Conservation (phyloP, 106 monocot species). For the Allium cepa region DNA sequence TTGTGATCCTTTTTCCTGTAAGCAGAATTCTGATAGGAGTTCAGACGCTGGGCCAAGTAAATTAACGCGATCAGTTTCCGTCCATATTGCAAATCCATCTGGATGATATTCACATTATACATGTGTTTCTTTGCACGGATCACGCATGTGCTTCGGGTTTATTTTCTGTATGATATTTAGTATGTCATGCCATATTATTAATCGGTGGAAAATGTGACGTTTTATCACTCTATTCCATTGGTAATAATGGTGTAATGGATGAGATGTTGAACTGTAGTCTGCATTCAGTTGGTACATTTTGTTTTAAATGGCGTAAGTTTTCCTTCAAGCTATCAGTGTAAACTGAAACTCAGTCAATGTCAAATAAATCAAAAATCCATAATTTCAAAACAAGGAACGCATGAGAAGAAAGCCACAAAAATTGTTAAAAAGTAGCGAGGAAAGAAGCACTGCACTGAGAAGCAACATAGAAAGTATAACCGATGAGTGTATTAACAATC, state of each 20-base stretch:
- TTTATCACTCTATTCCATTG: no score
- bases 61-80: not conserved
- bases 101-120: not conserved
- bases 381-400: not conserved
- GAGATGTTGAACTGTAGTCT: not conserved
- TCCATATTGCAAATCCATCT: not conserved
- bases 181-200: not conserved
- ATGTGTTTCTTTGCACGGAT: not conserved
- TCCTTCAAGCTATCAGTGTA: not conserved
- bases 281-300: not conserved
- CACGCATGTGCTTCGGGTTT: not conserved
- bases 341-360: not conserved
- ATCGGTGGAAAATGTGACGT: not conserved
- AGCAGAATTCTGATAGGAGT: not conserved
- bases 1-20: not conserved
- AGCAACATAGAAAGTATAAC: no score
- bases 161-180: not conserved
- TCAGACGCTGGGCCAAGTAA: not conserved
- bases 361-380: not conserved
- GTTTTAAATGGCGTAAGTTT: not conserved
- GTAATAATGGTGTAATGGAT: not conserved
- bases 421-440: not conserved
- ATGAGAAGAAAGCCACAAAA: not conserved
- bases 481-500: no score
- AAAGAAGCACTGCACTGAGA: not conserved